Percentiles rank a stretch among this genome's conserved stretches.
phyloP scores from a whole-genome alignment of 2,329 filamentous ascomycete genomes.

The Scedosporium minutisporum region DNA sequence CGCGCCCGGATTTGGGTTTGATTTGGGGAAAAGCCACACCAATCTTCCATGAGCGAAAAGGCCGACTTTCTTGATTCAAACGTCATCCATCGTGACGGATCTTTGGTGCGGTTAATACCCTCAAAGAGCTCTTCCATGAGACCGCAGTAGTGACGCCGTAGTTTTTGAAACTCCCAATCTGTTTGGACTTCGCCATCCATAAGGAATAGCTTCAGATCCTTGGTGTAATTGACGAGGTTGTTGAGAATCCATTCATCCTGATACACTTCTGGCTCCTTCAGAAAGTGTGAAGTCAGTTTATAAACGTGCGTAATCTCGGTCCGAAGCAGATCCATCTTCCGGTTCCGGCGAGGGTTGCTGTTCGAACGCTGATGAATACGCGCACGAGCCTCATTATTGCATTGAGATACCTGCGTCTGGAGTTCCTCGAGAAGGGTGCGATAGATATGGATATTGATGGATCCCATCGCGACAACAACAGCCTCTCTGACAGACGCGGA shows the following conservation, averaged over 20 bases:
- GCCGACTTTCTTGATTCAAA: conserved; percentile 94
- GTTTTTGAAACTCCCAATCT: conserved; percentile 86
- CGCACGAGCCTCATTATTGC: conserved; percentile 79
- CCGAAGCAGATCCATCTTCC: conserved; percentile 74
- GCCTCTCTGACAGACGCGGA: conserved; percentile 78
- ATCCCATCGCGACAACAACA: conserved; percentile 83
- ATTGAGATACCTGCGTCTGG: conserved; percentile 74
- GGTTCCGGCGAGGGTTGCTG: conserved; percentile 72
- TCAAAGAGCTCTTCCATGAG: conserved; percentile 89
- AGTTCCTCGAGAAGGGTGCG: conserved; percentile 82
- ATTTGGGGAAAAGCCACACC: conserved; percentile 95
- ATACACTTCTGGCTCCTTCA: conserved; percentile 68
- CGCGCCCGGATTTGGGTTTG: conserved; percentile 70
- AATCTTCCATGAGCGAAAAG: conserved; percentile 96
- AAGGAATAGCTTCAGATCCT: conserved; percentile 85
- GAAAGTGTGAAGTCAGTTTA: conserved; percentile 82
- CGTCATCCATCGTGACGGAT: conserved; percentile 89
- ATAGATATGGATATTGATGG: conserved; percentile 91
- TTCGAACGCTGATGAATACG: conserved; percentile 79
- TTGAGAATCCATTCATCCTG: conserved; percentile 84
- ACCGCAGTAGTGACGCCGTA: conserved; percentile 89
- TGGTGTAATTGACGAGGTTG: conserved; percentile 81
- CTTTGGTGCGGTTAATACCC: conserved; percentile 74
- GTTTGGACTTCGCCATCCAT: conserved; percentile 92
- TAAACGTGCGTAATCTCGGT: conserved; percentile 97